These are phyloP conservation scores for Porosira glacialis DNA, from an alignment of 352 stramenopile species.

Conservation along the genomic window DNA sequence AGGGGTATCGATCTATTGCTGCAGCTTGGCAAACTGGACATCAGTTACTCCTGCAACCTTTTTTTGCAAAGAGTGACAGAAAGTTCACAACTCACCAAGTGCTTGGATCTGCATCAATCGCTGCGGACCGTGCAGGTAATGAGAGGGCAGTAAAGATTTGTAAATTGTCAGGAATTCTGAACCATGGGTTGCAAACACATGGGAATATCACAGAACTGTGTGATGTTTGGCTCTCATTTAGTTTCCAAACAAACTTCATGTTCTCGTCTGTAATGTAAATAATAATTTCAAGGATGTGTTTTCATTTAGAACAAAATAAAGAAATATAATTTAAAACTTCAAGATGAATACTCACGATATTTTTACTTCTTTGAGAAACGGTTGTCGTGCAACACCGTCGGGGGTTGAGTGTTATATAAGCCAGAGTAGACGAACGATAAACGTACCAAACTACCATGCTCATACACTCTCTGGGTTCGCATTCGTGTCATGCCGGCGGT, in stretches of 20 bases:
- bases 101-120: slow-evolving; percentile 25
- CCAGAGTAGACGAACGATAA: too few species aligned
- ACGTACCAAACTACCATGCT: slow-evolving; percentile 31
- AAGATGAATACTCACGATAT: too few species aligned
- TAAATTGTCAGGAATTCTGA: slow-evolving; percentile 29
- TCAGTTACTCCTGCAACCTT: slow-evolving; percentile 32
- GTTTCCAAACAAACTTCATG: slow-evolving; percentile 48
- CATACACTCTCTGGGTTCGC: slow-evolving; percentile 11
- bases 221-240: slow-evolving; percentile 36
- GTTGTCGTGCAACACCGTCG: too few species aligned
- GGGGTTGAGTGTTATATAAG: too few species aligned
- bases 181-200: slow-evolving; percentile 15
- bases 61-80: slow-evolving; percentile 30
- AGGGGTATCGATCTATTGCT: slow-evolving; percentile 37
- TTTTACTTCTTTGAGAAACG: too few species aligned
- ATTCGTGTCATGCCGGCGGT: slow-evolving; percentile 24
- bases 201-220: slow-evolving; percentile 16
- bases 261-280: slow-evolving; percentile 44
- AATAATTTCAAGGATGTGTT: too few species aligned
- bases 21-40: slow-evolving; percentile 17
- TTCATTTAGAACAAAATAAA: too few species aligned
- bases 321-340: too few species aligned
- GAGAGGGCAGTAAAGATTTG: slow-evolving; percentile 47
- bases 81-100: slow-evolving; percentile 22
- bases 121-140: slow-evolving; percentile 39